Percentiles rank a stretch among this genome's conserved stretches.
Conservation (phyloP, 106 monocot genomes). For the Hemerocallis citrina region DNA sequence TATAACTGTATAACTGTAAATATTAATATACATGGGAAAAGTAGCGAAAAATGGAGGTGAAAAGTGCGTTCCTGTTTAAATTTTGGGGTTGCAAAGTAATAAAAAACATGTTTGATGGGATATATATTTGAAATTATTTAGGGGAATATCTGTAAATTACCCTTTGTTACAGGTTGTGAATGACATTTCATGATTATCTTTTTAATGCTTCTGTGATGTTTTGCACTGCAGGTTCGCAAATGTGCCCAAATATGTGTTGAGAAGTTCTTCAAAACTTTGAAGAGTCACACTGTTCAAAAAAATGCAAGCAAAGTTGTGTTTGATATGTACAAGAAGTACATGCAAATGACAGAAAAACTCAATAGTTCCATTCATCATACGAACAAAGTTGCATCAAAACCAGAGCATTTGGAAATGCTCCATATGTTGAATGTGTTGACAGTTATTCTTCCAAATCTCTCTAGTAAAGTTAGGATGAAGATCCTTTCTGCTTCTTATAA, state of each 20-base stretch:
- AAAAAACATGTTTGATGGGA: no score
- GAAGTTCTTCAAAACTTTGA: slow-evolving; percentile 35
- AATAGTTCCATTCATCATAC: slow-evolving; percentile 4
- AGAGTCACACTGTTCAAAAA: slow-evolving; percentile 22
- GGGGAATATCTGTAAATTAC: no score
- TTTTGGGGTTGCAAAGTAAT: no score
- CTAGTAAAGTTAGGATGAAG: slow-evolving; percentile 34
- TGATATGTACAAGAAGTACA: slow-evolving; percentile 34
- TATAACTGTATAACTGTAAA: no score
- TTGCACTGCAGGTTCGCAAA: slow-evolving; percentile 68
- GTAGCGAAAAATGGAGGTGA: no score
- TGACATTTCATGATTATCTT: no score
- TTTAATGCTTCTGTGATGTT: no score
- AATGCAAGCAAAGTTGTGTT: slow-evolving; percentile 43
- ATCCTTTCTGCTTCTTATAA: slow-evolving; percentile 42
- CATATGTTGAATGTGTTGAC: slow-evolving; percentile 60
- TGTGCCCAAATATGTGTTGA: slow-evolving; percentile 63
- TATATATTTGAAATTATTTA: no score
- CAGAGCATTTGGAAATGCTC: slow-evolving; percentile 34
- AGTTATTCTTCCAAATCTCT: slow-evolving; percentile 35
- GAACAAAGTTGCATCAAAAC: slow-evolving; percentile 10
- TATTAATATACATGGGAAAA: no score
- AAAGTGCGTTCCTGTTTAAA: no score
- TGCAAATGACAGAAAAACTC: slow-evolving; percentile 14
- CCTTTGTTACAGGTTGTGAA: no score